phyloP scores from a whole-genome alignment of 768 basidiomycete species.

The Serpula lacrymans region DNA sequence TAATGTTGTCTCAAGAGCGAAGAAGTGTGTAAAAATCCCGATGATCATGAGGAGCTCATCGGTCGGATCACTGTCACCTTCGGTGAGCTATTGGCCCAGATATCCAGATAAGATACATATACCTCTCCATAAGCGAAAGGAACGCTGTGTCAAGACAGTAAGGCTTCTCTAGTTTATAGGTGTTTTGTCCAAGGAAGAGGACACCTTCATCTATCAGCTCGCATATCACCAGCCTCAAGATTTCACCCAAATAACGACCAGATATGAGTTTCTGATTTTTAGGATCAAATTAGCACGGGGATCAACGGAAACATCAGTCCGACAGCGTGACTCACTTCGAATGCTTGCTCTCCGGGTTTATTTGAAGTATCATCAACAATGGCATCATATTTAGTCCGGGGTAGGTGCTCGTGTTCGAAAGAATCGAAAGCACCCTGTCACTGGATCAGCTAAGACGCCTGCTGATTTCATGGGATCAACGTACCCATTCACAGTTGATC shows the following conservation, averaged over 20 bases:
- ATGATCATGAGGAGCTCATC: constrained; percentile 96
- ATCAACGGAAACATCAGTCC: not conserved
- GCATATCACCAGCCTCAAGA: constrained; percentile 89
- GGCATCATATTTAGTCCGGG: constrained; percentile 90
- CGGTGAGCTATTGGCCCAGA: not conserved
- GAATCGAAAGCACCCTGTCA: constrained; percentile 94
- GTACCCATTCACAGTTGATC: constrained; percentile 97
- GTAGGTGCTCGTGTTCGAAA: constrained; percentile 90
- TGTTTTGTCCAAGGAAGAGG: constrained; percentile 96
- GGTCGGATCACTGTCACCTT: constrained; percentile 72
- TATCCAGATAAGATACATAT: constrained; percentile 9
- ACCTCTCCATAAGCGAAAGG: constrained; percentile 96
- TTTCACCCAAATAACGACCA: constrained; percentile 94
- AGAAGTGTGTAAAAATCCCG: constrained; percentile 97
- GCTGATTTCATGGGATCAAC: constrained; percentile 15
- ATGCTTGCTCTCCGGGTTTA: constrained; percentile 94
- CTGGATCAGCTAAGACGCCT: not conserved
- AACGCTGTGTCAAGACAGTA: constrained; percentile 96
- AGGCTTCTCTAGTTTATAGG: constrained; percentile 94
- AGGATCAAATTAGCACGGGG: not conserved
- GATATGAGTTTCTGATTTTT: constrained; percentile 85
- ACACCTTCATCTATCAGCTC: constrained; percentile 97
- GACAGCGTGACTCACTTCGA: constrained; percentile 54
- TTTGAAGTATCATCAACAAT: constrained; percentile 93
- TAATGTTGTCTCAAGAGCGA: constrained; percentile 91